phyloP scores from a whole-genome alignment of 2,329 filamentous ascomycete species.

The Venturiaceae sp. region DNA sequence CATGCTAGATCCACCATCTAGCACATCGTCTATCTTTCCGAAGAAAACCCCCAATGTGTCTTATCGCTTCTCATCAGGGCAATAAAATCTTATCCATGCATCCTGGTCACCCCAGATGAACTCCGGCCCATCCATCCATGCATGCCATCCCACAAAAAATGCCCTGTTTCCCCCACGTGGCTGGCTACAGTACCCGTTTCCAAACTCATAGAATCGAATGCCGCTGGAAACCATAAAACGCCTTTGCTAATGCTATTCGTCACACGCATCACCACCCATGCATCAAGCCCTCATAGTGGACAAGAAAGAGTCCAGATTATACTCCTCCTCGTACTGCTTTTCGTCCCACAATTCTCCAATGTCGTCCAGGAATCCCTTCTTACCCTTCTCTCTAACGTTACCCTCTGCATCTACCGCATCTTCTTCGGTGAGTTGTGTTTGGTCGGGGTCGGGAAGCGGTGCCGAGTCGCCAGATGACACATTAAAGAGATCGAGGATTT shows the following conservation, averaged over 20 bases:
- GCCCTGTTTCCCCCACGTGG: neutral
- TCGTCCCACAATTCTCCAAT: conserved; percentile 96
- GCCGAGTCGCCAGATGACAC: conserved; percentile 53
- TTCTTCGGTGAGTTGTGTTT: conserved; percentile 60
- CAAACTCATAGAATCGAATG: neutral
- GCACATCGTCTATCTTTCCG: no score
- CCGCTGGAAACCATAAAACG: neutral
- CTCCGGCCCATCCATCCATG: neutral
- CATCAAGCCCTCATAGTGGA: conserved; percentile 67
- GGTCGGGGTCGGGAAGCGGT: conserved; percentile 45
- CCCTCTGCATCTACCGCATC: conserved; percentile 74
- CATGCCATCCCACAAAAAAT: no score
- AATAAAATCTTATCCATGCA: neutral
- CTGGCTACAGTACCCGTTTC: neutral
- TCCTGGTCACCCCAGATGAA: neutral
- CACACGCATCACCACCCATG: neutral
- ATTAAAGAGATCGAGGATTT: conserved; percentile 94
- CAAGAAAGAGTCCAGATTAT: conserved; percentile 90
- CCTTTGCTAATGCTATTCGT: neutral
- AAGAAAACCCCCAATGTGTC: neutral
- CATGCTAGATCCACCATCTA: neutral
- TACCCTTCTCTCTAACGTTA: conserved; percentile 86
- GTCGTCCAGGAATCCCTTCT: conserved; percentile 94
- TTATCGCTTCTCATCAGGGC: neutral
- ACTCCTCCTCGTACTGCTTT: conserved; percentile 95